phyloP scores from a whole-genome alignment of 148 eudicot genomes.

The Mesembryanthemum crystallinum region DNA sequence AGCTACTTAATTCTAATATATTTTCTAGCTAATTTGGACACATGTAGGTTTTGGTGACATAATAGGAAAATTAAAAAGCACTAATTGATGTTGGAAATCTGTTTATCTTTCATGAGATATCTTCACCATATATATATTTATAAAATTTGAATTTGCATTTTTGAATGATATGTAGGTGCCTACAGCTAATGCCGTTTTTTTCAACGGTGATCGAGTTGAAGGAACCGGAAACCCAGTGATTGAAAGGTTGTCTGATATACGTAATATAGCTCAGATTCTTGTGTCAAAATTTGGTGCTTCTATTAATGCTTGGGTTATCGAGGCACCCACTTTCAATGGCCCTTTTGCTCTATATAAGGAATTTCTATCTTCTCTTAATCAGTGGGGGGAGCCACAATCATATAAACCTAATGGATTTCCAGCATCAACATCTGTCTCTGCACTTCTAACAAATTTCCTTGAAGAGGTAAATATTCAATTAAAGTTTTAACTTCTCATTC shows the following conservation, averaged over 20 bases:
- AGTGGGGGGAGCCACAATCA: constrained; percentile 67
- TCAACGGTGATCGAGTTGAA: constrained; percentile 78
- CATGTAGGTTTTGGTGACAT: neutral
- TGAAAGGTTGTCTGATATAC: constrained; percentile 65
- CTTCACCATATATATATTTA: neutral
- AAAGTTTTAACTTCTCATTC: neutral
- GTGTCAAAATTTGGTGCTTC: constrained; percentile 65
- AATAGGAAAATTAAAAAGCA: neutral
- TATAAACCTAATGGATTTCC: constrained; percentile 63
- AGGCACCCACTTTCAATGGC: constrained; percentile 79
- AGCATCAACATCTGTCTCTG: constrained; percentile 57
- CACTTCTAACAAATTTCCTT: constrained; percentile 58
- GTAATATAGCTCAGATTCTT: constrained; percentile 58
- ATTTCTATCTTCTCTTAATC: constrained; percentile 55
- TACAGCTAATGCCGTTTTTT: constrained; percentile 75
- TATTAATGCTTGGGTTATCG: constrained; percentile 76
- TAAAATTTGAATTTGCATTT: neutral
- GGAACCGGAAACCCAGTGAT: constrained; percentile 78
- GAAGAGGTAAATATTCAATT: constrained; percentile 44
- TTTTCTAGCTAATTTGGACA: neutral
- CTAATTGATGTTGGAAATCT: neutral
- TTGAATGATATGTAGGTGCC: constrained; percentile 49
- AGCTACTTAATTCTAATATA: neutral
- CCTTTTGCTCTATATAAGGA: constrained; percentile 82
- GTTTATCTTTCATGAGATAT: neutral